Evolutionary conservation across 2,329 filamentous ascomycete species (phyloP), one percentile per base, ranked within the genome.

Genomic region (Sporothrix phasma): DNA sequence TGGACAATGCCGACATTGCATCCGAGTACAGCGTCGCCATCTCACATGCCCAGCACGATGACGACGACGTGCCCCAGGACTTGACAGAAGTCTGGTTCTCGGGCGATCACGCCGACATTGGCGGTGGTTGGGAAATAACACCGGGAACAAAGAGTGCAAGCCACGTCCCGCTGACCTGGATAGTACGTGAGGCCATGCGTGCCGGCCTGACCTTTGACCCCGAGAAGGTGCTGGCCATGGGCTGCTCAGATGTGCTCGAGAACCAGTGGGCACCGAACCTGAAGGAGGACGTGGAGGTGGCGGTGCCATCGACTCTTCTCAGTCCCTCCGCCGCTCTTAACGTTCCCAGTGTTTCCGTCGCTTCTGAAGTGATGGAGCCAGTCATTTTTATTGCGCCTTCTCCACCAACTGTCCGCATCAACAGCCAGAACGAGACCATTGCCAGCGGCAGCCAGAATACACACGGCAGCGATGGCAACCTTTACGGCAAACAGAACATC

Each of bases 51-150:
- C 67, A 66, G 1, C 67, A 77, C 0, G 76, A 78, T 5, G 77
- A 80, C 8, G 78, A 81, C 24, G 78, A 79, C 2, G 75, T 73
- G 0, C 78, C 80, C 1, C 89, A 92, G 70, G 88, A 93, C 68
- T 88, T 93, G 56, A 83, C 89, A 65, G 90, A 94, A 70, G 82
- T 93, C 0, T 90, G 88, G 87, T 94, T 94, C 70, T 80, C 89
- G 0, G 90, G 90, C 8, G 86, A 87, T 11, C 90, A 95, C 67
- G 89, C 84, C 1, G 89, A 93, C 67, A 85, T 92, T 34, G 89
- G 89, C 1, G 89, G 89, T 10, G 89, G 67, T 4, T 92, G 88
- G 89, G 82, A 83, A 59, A 76, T 81, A 3, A 75, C 83, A 0
- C 73, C 77, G 0, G 77, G 78, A 0, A 80, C 78, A 26, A 88